A percentile compares a stretch with the other conserved stretches of the same genome.
phyloP scores from a whole-genome alignment of 2,329 filamentous ascomycete species.

The Diaporthe ampelina region DNA sequence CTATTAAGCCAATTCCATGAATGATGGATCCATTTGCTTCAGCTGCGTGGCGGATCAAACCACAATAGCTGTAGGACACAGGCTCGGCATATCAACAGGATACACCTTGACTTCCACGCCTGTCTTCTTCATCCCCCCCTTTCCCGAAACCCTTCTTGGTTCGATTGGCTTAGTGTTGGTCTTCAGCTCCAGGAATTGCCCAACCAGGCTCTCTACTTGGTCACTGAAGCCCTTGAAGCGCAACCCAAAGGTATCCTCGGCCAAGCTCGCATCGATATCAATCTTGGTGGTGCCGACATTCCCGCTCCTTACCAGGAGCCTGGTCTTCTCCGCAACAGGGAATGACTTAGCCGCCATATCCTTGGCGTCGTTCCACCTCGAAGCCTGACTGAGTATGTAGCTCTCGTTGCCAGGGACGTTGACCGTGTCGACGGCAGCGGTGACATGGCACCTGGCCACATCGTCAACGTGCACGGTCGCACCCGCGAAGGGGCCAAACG shows the following conservation, averaged over 20 bases:
- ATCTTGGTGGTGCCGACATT: slow-evolving; percentile 45
- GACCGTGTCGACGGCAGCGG: slow-evolving; percentile 49
- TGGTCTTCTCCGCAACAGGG: slow-evolving; percentile 47
- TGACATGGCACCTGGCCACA: slow-evolving; percentile 55
- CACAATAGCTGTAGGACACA: not conserved
- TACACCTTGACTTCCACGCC: not conserved
- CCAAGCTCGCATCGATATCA: slow-evolving; percentile 48
- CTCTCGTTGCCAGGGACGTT: slow-evolving; percentile 50
- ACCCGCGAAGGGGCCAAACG: slow-evolving; percentile 46
- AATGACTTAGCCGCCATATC: slow-evolving; percentile 53
- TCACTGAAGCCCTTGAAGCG: slow-evolving; percentile 47
- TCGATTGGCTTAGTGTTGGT: not conserved
- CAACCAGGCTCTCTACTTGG: slow-evolving; percentile 48
- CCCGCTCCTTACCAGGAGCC: slow-evolving; percentile 45
- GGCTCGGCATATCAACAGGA: not conserved
- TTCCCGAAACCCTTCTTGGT: slow-evolving; percentile 20
- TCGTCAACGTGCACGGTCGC: slow-evolving; percentile 55
- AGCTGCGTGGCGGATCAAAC: not conserved
- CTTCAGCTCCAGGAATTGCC: slow-evolving; percentile 48
- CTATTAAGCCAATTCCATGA: not conserved
- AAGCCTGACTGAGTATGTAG: slow-evolving; percentile 50
- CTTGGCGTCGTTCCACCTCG: slow-evolving; percentile 55
- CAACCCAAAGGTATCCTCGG: slow-evolving; percentile 47
- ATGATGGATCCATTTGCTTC: not conserved
- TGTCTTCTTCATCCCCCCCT: not conserved